Base-by-base conservation (phyloP, 2,329 filamentous ascomycete species). In the Cercospora zeae-maydis region DNA sequence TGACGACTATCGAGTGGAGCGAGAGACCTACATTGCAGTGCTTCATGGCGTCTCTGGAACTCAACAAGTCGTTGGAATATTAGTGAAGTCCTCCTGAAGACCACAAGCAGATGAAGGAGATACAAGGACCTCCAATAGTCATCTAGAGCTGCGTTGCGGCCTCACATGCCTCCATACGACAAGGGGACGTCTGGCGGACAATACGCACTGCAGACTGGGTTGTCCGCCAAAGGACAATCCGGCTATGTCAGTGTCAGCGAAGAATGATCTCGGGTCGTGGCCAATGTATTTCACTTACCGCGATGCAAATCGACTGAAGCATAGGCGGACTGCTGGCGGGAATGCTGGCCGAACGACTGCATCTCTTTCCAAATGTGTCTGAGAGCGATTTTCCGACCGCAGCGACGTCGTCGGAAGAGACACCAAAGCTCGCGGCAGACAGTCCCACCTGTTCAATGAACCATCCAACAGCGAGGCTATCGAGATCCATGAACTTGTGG, bases 401-500 rank as follows among this genome's bases (percentile, higher is more conserved):
- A 14, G 71, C 71, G 52, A 86, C 75, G 69, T 88, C 86, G 3
- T 77, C 78, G 10, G 79, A 67, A 14, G 81, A 76, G 42, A 87
- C 84, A 37, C 86, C 86, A 67, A 87, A 86, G 1, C 83, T 85
- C 36, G 80, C 76, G 5, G 82, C 84, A 4, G 85, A 78, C 13
- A 85, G 72, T 24, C 79, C 83, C 60, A 88, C 82, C 73, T 87
- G 84, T 53, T 78, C 66, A 70, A 86, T 82, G 77, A 88, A 88
- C 77, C 86, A 87, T 21, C 78, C 80, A 39, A 86, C 72, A 71
- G 87, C 78, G 59, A 75, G 72, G 21, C 75, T 70, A 69, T 81
- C 76, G 51, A 87, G 80, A 62, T 78, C 78, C 86, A 88, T 88
- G 77, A 65, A 77, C 72, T 83, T 83, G 77, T 86, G 84, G 0